A percentile compares a stretch with the other conserved stretches of the same genome.
These are phyloP conservation scores for Paramecium biaurelia DNA, from an alignment of 73 alveolate species.

Conservation along the genomic window DNA sequence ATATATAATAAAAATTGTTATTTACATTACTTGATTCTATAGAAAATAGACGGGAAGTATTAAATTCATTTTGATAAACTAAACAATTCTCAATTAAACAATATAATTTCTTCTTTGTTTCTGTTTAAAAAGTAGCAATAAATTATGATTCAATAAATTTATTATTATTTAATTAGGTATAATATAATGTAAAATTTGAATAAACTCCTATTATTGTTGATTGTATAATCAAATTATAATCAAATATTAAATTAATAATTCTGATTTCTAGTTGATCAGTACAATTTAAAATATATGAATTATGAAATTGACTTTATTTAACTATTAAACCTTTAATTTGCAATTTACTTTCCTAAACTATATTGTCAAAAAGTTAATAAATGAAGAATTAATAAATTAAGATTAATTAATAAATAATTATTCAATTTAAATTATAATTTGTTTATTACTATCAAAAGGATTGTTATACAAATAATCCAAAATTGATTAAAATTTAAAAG, in stretches of 20 bases:
- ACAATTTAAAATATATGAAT: neutral
- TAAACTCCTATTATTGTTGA: neutral
- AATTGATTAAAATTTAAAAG: no score
- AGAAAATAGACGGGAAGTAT: neutral
- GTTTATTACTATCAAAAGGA: neutral
- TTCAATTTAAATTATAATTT: neutral
- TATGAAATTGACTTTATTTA: no score
- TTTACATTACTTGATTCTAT: neutral
- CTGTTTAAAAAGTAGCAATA: neutral
- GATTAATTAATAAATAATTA: no score
- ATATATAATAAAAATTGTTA: no score
- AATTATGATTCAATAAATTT: neutral
- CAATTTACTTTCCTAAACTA: neutral
- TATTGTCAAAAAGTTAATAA: neutral
- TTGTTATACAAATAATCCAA: no score
- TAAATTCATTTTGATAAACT: neutral
- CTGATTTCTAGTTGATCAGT: neutral
- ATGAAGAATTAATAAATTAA: neutral
- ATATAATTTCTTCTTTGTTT: no score
- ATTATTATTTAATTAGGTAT: neutral
- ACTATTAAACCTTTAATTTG: neutral
- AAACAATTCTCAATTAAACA: neutral
- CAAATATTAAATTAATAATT: neutral
- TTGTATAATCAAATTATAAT: neutral
- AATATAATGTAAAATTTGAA: neutral